Base-by-base conservation (phyloP, 768 basidiomycete genomes). In the Suillus brevipes region DNA sequence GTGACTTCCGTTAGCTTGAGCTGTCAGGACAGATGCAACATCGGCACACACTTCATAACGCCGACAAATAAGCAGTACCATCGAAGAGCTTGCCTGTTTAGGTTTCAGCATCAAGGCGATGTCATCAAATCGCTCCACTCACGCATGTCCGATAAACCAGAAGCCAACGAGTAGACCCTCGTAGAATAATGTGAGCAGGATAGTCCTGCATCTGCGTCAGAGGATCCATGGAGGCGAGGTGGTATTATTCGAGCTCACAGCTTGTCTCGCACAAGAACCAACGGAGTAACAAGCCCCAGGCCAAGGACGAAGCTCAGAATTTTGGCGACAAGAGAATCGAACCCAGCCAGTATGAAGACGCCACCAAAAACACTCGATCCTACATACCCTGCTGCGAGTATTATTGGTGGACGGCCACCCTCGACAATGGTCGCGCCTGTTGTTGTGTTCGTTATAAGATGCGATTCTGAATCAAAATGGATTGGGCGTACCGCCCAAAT, bases 141-240 rank as follows among this genome's bases (percentile, higher is more conserved):
- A 90, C 94, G 84, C 95, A 75, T 98, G 96, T 72, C 90, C 94
- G 52, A 95, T 87, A 74, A 97, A 97, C 95, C 96, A 97, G 69
- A 98, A 92, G 0, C 93, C 95, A 64, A 98, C 85, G 56, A 98
- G 81, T 28, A 97, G 78, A 10, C 85, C 94, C 76, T 97, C 95
- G 70, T 94, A 96, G 12, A 88, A 74, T 28, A 92, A 70, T 28
- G 93, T 95, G 49, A 97, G 84, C 12, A 91, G 65, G 69, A 96
- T 95, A 31, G 95, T 97, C 65, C 95, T 97, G 75, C 12, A 60
- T 53, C 37, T 28, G 38, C 65, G 61, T 71, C 36, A 75, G 68
- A 38, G 55, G 62, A 49, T n/a, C 52, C 13, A 47, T 20, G 42
- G 49, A 3, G 56, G 58, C n/a, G 37, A 63, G 60, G 50, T 36